These are phyloP conservation scores for Liriodendron chinense DNA, from an alignment of 164 flowering plant genomes.

Conservation along the genomic window DNA sequence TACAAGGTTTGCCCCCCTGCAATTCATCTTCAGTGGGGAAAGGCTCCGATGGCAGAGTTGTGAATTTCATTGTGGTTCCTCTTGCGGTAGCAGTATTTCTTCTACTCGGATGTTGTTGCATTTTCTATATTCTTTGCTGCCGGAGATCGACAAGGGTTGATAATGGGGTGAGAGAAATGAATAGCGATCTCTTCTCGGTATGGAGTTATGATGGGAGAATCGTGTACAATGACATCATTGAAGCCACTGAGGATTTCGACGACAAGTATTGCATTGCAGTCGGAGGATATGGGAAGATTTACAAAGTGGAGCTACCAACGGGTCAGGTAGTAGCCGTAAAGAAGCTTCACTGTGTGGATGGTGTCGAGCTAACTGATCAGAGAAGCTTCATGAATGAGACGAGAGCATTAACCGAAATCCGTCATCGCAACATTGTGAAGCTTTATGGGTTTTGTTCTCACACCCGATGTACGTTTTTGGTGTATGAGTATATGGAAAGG, in stretches of 20 bases:
- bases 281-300: slow-evolving; percentile 16
- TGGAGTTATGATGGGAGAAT: slow-evolving; percentile 5
- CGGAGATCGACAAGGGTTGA: not conserved
- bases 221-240: slow-evolving; percentile 7
- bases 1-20: not conserved
- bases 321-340: slow-evolving; percentile 16
- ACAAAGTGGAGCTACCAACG: slow-evolving; percentile 9
- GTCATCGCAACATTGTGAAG: slow-evolving; percentile 13
- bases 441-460: slow-evolving; percentile 7
- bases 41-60: not conserved
- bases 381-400: slow-evolving; percentile 10
- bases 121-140: not conserved
- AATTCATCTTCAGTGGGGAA: not conserved
- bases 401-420: slow-evolving; percentile 1
- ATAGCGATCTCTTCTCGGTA: not conserved
- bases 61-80: not conserved
- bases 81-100: not conserved
- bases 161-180: not conserved
- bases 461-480: not conserved
- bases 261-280: slow-evolving; percentile 6
- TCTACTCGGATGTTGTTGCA: not conserved
- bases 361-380: not conserved
- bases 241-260: slow-evolving; percentile 14
- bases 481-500: slow-evolving; percentile 13
- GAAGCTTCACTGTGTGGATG: slow-evolving; percentile 1